Conservation (phyloP, 768 basidiomycete genomes). For the Tricholoma terreum region DNA sequence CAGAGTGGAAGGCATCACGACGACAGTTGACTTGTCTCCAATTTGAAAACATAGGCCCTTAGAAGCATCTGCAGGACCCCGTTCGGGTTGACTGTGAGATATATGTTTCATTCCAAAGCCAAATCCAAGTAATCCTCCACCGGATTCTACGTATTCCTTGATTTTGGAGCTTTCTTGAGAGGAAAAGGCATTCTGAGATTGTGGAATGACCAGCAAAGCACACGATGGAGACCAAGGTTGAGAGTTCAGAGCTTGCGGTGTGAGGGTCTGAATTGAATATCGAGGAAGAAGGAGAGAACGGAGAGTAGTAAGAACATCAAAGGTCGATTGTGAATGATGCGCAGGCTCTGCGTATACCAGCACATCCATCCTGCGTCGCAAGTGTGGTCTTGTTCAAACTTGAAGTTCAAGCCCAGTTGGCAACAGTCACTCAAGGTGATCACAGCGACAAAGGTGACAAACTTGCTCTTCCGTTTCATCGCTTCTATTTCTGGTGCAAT, state of each 20-base stretch:
- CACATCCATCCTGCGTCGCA: slow-evolving; percentile 61
- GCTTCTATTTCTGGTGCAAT: too few species aligned
- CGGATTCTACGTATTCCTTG: slow-evolving; percentile 56
- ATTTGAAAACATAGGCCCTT: slow-evolving; percentile 33
- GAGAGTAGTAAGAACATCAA: slow-evolving; percentile 45
- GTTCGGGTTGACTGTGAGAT: slow-evolving; percentile 4
- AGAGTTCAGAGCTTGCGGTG: slow-evolving; percentile 49
- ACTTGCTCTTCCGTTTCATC: too few species aligned
- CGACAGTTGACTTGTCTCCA: slow-evolving; percentile 31
- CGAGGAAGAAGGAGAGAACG: slow-evolving; percentile 60
- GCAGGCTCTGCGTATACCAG: slow-evolving; percentile 69
- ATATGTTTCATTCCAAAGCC: slow-evolving; percentile 48
- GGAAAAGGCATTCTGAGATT: slow-evolving; percentile 44
- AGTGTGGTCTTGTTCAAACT: too few species aligned
- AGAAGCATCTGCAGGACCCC: slow-evolving; percentile 28
- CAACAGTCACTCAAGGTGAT: too few species aligned
- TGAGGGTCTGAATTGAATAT: slow-evolving; percentile 75
- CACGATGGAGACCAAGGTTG: slow-evolving; percentile 80
- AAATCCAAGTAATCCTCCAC: slow-evolving; percentile 71
- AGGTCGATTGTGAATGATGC: slow-evolving; percentile 43
- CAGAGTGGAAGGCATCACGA: slow-evolving; percentile 27
- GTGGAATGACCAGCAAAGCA: slow-evolving; percentile 77
- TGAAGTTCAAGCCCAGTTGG: too few species aligned
- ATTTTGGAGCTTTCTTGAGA: slow-evolving; percentile 44
- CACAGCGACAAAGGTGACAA: too few species aligned